A percentile compares a stretch with the other conserved stretches of the same genome.
These are phyloP conservation scores for Dryas integrifolia DNA, from an alignment of 331 rosid genomes.

Conservation along the genomic window DNA sequence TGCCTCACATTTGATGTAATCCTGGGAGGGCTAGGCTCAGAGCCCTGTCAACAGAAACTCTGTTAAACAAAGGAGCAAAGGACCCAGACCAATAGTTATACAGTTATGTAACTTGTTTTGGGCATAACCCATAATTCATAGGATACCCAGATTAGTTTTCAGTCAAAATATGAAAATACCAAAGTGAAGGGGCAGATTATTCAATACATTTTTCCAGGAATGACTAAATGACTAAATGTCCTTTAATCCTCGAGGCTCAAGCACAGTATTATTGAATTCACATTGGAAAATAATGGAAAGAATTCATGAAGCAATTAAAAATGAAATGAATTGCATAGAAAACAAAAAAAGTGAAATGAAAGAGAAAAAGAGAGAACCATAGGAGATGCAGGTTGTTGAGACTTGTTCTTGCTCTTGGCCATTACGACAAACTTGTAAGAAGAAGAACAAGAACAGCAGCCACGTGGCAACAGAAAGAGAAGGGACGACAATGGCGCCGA, in stretches of 20 bases:
- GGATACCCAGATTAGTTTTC: not conserved
- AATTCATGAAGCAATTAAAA: not conserved
- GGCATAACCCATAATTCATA: not conserved
- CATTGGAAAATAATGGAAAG: not conserved
- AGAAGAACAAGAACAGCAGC: constrained; percentile 20
- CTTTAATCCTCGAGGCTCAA: no score
- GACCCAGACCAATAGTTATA: no score
- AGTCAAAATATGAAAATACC: no score
- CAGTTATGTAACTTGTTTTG: not conserved
- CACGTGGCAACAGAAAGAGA: constrained; percentile 8
- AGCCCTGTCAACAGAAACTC: constrained; percentile 34
- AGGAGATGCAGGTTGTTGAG: constrained; percentile 32
- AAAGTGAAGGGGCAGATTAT: no score
- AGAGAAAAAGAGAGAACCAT: constrained; percentile 28
- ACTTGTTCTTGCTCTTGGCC: constrained; percentile 55
- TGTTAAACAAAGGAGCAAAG: not conserved
- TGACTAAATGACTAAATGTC: no score
- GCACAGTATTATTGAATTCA: not conserved
- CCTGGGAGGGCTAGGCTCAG: constrained; percentile 63
- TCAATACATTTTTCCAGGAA: no score
- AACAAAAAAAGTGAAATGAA: not conserved
- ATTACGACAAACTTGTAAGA: constrained; percentile 25
- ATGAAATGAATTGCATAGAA: not conserved
- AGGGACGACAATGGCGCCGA: constrained; percentile 25
- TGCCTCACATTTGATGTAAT: constrained; percentile 86